Evolutionary conservation across 176 grass and related monocot species (phyloP).

Genomic region (Oryza nivara): DNA sequence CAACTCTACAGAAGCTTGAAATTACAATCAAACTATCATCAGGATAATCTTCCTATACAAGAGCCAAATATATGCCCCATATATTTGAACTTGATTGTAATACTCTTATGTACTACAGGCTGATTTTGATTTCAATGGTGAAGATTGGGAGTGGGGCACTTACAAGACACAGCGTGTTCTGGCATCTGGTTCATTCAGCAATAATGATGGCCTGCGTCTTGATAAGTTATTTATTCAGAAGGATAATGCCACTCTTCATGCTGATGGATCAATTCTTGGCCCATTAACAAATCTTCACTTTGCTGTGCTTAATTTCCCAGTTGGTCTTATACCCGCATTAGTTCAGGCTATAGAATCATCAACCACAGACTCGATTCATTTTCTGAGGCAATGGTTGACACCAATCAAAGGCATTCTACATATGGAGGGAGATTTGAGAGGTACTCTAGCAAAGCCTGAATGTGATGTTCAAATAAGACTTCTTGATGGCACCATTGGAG

Average conservation of each 20-base stretch:
- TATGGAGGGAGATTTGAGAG: slow-evolving; percentile 97
- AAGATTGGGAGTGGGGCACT: slow-evolving; percentile 98
- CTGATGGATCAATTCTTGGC: slow-evolving; percentile 90
- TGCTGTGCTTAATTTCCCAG: slow-evolving; percentile 96
- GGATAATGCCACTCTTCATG: slow-evolving; percentile 97
- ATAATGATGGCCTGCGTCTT: slow-evolving; percentile 88
- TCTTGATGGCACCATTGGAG: slow-evolving; percentile 88
- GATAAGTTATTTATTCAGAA: slow-evolving; percentile 99
- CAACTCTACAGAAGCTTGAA: slow-evolving; percentile 18
- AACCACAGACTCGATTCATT: slow-evolving; percentile 83
- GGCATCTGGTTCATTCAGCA: slow-evolving; percentile 86
- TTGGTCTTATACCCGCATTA: slow-evolving; percentile 89
- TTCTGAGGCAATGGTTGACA: slow-evolving; percentile 93
- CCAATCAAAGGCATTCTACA: slow-evolving; percentile 97
- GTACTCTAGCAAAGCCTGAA: slow-evolving; percentile 87
- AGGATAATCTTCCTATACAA: slow-evolving; percentile 21
- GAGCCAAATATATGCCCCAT: slow-evolving; percentile 22
- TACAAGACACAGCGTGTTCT: slow-evolving; percentile 88
- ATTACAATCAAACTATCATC: slow-evolving; percentile 8
- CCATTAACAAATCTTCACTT: slow-evolving; percentile 98
- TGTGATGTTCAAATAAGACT: slow-evolving; percentile 98
- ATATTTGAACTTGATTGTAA: slow-evolving; percentile 21
- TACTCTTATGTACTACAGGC: slow-evolving; percentile 56
- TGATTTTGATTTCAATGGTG: slow-evolving; percentile 96
- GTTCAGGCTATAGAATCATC: slow-evolving; percentile 95